Evolutionary conservation across 2,329 filamentous ascomycete species (phyloP), one percentile per base, ranked within the genome.

Genomic region (Lasiodiplodia hormozganensis): DNA sequence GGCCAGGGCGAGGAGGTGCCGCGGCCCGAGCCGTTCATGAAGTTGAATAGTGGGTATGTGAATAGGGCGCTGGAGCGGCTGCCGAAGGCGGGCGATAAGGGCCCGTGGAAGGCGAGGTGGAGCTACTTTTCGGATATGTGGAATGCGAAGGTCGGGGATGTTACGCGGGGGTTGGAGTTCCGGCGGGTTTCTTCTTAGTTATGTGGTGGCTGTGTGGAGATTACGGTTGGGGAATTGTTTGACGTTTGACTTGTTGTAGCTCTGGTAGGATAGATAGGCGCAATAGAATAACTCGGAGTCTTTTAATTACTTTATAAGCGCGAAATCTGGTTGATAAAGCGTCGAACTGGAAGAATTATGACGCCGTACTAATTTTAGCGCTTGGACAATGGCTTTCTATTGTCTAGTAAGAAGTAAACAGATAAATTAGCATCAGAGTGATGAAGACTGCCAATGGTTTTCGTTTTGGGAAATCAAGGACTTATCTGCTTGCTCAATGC

Each of bases 31-130:
- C 75, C 77, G 1, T 74, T 85, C 34, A 74, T 86, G 68, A 79
- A 77, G 11, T 71, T 88, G 10, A 83, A 76, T 3, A 83, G 82
- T 4, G 88, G 85, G 0, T 88, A 88, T 72, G 71, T 88, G 2
- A 80, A 81, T 70, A 80, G 78, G 38, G 82, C 79, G 2, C 70
- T 74, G 23, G 73, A 74, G 11, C 70, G 75, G 7, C 74, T 88
- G 58, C 87, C 87, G 0, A 85, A 83, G 70, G 82, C 79, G 1
- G 85, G 84, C 2, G 76, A 77, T 14, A 72, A 71, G 3, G 82
- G 80, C 0, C 80, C 80, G 16, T 85, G 83, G 83, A 70, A 73
- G 70, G 77, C 81, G 28, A 73, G 83, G 53, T 77, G 76, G 31
- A 81, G 80, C 68, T 85, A 84, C 62, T 78, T 82, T 52, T 71